Percentiles rank a stretch among this genome's conserved stretches.
phyloP scores from a whole-genome alignment of 2,329 filamentous ascomycete species.

The Ceratocystis albifundus region DNA sequence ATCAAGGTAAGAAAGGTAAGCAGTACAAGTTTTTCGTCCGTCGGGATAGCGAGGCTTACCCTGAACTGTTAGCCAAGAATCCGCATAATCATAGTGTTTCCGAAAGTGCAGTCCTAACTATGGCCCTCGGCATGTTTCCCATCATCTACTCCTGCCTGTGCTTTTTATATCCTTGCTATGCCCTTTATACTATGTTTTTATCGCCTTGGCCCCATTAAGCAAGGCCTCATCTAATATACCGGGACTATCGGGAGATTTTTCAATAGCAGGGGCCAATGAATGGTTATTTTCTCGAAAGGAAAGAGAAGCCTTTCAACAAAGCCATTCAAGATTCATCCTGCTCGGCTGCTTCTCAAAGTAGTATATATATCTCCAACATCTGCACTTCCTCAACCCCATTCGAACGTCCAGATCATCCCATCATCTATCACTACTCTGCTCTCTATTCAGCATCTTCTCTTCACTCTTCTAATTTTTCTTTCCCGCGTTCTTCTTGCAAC shows the following conservation, averaged over 20 bases:
- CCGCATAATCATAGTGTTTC: too few species aligned
- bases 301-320: background rate
- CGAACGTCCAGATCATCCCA: background rate
- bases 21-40: too few species aligned
- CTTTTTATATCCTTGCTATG: too few species aligned
- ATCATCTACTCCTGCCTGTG: too few species aligned
- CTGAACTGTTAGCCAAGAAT: too few species aligned
- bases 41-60: too few species aligned
- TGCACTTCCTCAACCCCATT: background rate
- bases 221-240: background rate
- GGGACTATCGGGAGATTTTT: background rate
- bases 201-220: background rate
- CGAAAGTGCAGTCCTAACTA: too few species aligned
- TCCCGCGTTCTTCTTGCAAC: background rate
- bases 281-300: background rate
- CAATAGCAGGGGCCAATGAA: background rate
- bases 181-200: too few species aligned
- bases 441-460: background rate
- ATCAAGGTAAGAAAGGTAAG: background rate
- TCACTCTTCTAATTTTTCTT: background rate
- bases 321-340: background rate
- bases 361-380: background rate
- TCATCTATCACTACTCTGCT: background rate
- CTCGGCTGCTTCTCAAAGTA: background rate
- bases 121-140: too few species aligned